phyloP scores from a whole-genome alignment of 306 rosid species.

The Sesbania bispinosa region DNA sequence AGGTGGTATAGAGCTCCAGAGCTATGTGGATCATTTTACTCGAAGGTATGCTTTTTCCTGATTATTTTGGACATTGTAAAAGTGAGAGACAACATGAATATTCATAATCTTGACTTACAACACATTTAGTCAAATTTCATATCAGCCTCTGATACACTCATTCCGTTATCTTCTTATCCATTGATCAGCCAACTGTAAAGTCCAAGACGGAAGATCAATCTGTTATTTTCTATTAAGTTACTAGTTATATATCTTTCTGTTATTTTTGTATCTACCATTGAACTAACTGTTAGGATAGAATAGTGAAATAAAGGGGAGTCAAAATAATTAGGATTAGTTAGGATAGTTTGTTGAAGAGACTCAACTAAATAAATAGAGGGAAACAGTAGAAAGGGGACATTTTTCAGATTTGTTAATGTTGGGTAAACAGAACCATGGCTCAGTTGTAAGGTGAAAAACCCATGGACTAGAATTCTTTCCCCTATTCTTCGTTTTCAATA shows the following conservation, averaged over 20 bases:
- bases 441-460: no score
- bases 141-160: not conserved
- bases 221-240: not conserved
- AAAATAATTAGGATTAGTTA: no score
- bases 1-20: conserved; percentile 99
- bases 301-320: no score
- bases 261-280: not conserved
- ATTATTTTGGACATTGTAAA: conserved; percentile 4
- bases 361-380: no score
- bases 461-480: no score
- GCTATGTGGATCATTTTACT: conserved; percentile 94
- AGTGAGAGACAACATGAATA: not conserved
- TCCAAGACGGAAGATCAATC: not conserved
- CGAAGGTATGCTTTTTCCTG: conserved; percentile 56
- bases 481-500: no score
- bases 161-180: not conserved
- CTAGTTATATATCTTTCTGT: not conserved
- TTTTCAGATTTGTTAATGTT: no score
- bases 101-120: not conserved
- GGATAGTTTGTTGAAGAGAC: no score
- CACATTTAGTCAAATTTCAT: not conserved
- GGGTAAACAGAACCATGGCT: no score
- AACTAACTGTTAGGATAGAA: not conserved
- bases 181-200: not conserved
- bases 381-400: no score